A percentile compares a stretch with the other conserved stretches of the same genome.
phyloP scores from a whole-genome alignment of 2,329 filamentous ascomycete species.

The Ophiostoma novo-ulmi region DNA sequence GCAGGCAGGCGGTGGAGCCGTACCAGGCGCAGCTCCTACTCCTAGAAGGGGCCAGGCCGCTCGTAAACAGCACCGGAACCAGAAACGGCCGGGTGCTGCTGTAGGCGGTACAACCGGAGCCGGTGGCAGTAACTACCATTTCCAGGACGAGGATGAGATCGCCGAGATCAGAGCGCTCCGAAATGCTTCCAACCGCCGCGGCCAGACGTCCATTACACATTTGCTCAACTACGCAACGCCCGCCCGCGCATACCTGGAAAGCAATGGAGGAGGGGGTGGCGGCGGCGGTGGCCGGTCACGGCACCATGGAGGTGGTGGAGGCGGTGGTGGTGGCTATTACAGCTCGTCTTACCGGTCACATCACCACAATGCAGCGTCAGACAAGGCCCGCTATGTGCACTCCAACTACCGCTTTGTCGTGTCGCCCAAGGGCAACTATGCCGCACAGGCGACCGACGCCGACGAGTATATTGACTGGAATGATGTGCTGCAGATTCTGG shows the following conservation, averaged over 20 bases:
- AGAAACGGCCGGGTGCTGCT: constrained; percentile 58
- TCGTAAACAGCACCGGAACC: constrained; percentile 78
- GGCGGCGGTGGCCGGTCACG: constrained; percentile 36
- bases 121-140: constrained; percentile 33
- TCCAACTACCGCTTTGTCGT: constrained; percentile 98
- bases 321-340: constrained; percentile 39
- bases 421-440: constrained; percentile 73
- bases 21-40: constrained; percentile 36
- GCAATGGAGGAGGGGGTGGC: constrained; percentile 35
- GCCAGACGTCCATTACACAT: constrained; percentile 95
- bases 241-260: constrained; percentile 58
- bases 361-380: constrained; percentile 65
- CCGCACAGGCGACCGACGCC: constrained; percentile 73
- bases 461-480: constrained; percentile 89
- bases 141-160: constrained; percentile 80
- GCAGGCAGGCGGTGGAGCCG: constrained; percentile 35
- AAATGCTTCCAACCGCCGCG: constrained; percentile 65
- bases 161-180: constrained; percentile 64
- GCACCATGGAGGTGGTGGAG: constrained; percentile 42
- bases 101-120: background rate
- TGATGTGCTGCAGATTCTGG: constrained; percentile 84
- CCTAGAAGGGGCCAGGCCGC: constrained; percentile 71
- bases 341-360: constrained; percentile 61
- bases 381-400: constrained; percentile 87
- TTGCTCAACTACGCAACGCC: constrained; percentile 86